Evolutionary conservation across 1,284 basidiomycete genomes (phyloP).

Genomic region (Cryptococcus amylolentus): DNA sequence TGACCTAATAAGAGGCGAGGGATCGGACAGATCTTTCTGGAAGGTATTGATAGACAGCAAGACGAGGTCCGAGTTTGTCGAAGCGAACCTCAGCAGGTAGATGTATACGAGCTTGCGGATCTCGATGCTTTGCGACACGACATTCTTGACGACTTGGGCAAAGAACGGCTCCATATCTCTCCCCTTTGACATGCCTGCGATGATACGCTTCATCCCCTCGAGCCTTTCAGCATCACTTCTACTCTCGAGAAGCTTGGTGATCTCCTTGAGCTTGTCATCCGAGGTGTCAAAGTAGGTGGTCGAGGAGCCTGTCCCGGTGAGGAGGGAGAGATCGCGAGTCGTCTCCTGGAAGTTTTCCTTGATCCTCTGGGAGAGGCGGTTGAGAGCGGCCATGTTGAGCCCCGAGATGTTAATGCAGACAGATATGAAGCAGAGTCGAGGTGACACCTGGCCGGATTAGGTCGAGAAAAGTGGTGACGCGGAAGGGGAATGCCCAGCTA

Average conservation of each 20-base stretch:
- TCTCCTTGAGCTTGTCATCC: conserved; percentile 54
- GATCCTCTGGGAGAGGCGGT: conserved; percentile 48
- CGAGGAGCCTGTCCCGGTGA: conserved; percentile 33
- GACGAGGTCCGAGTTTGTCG: conserved; percentile 88
- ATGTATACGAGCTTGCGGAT: conserved; percentile 97
- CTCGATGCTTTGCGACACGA: conserved; percentile 83
- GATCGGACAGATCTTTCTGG: conserved; percentile 90
- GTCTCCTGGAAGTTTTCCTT: conserved; percentile 51
- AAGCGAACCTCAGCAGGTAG: conserved; percentile 89
- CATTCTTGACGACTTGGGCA: conserved; percentile 90
- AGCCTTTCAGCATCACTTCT: conserved; percentile 81
- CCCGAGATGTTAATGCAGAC: too few species aligned
- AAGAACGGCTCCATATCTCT: conserved; percentile 89
- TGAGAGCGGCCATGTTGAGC: conserved; percentile 39
- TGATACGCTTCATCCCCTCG: conserved; percentile 87
- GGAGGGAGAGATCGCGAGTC: conserved; percentile 47
- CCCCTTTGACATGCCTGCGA: conserved; percentile 90
- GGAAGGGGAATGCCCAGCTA: too few species aligned
- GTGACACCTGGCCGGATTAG: too few species aligned
- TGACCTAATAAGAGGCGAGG: conserved; percentile 84
- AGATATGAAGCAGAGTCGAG: too few species aligned
- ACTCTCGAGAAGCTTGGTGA: conserved; percentile 78
- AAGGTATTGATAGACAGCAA: conserved; percentile 98
- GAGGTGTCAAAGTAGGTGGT: conserved; percentile 49
- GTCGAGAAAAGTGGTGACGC: too few species aligned